Evolutionary conservation across 352 stramenopile genomes (phyloP), one percentile per base, ranked within the genome.

Genomic region (Globisporangium yorkense): DNA sequence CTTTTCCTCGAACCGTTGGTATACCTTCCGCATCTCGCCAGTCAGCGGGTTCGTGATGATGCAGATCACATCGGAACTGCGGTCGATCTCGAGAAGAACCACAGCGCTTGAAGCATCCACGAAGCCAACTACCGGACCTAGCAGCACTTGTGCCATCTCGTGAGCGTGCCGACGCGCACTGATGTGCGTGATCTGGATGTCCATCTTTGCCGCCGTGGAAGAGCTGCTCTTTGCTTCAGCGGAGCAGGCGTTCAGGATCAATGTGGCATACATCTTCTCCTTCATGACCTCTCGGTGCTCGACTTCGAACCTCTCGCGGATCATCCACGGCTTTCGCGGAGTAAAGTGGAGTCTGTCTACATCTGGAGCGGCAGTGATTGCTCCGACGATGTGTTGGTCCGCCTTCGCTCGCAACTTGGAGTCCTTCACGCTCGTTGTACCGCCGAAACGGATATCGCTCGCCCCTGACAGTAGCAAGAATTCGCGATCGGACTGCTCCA

Each of bases 71-170:
- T 84, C 72, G 13, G 71, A 66, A 7, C 77, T 59, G 43, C 70
- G 66, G 44, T 91, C 80, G 9, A 92, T 56, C 55, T 94, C 84
- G 15, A 92, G 64, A 0, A 94, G 66, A 29, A 94, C 62, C 12
- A 78, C 71, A 12, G 72, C 75, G 39, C 74, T 84, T 3, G 61
- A 68, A 1, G 72, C 71, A 29, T 88, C 75, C 1, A 92, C 84
- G 65, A 77, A 82, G 6, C 84, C 82, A 5, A 94, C 61, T n/a
- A 94, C 68, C 0, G 82, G 84, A 8, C 84, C 84, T 5, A 88
- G 12, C 12, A 90, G 55, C 3, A 89, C 77, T 20, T 63, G 55
- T 1, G 74, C 62, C 8, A 62, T 59, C 20, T 59, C 61, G 7
- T 50, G 51, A n/a, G 5, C 44, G 6, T 72, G 53, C 24, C 59